A percentile compares a stretch with the other conserved stretches of the same genome.
These are phyloP conservation scores for Acanthamoeba royreba DNA, from an alignment of 208 protist genomes.

Conservation along the genomic window DNA sequence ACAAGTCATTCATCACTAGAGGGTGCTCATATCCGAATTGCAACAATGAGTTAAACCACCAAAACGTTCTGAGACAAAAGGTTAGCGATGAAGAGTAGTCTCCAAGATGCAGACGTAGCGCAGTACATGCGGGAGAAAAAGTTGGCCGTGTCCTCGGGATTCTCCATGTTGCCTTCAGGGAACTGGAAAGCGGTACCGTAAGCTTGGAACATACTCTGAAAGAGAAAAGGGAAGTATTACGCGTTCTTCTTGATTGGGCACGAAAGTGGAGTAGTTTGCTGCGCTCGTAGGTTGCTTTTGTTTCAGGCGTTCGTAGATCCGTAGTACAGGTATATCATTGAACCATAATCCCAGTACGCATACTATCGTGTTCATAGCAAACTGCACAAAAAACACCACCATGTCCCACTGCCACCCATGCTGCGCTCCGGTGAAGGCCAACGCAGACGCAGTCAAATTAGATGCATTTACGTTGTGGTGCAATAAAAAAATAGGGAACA, in stretches of 20 bases:
- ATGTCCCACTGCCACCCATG: background rate
- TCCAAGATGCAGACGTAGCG: background rate
- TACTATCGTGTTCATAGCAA: background rate
- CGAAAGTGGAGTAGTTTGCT: background rate
- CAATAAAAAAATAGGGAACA: background rate
- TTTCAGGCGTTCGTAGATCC: background rate
- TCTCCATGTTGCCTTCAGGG: background rate
- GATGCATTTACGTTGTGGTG: too few relatives aligned
- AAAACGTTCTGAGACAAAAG: too few relatives aligned
- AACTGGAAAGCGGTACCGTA: background rate
- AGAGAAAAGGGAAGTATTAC: background rate
- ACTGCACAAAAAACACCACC: background rate
- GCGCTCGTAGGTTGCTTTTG: background rate
- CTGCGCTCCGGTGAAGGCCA: too few relatives aligned
- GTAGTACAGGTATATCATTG: background rate
- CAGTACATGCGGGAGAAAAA: background rate
- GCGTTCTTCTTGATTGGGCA: background rate
- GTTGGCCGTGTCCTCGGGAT: background rate
- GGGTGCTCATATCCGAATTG: background rate
- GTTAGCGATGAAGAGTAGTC: background rate
- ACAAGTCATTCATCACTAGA: background rate
- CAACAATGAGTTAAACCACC: too few relatives aligned
- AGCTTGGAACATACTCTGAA: background rate
- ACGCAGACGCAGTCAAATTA: too few relatives aligned
- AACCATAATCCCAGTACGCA: background rate